These are phyloP conservation scores for Teunomyces cretensis DNA, from an alignment of 805 yeast species.

Conservation along the genomic window DNA sequence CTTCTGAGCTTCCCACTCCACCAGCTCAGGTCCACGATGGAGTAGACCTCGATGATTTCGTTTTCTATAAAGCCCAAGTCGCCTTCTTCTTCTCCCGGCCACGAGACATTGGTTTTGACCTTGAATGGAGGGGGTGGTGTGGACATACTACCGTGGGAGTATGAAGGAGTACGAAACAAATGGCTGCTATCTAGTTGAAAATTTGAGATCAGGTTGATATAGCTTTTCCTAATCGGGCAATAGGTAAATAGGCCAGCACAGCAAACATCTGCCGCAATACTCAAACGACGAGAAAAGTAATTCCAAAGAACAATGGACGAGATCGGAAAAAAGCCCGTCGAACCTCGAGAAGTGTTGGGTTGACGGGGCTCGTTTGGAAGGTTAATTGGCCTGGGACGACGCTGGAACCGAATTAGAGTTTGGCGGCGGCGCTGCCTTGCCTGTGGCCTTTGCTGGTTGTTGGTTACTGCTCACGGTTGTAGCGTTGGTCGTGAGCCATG, in stretches of 20 bases:
- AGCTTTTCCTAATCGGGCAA: constrained; percentile 1
- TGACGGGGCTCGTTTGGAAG: too few species aligned
- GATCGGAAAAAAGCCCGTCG: neutral
- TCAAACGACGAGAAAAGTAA: neutral
- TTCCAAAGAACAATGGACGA: neutral
- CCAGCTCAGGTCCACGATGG: constrained; percentile 85
- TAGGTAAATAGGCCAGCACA: constrained; percentile 2
- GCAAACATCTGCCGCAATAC: neutral
- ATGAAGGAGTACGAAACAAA: neutral
- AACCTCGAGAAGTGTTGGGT: too few species aligned
- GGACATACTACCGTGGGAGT: constrained; percentile 14
- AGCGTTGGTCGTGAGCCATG: too few species aligned
- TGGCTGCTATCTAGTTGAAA: constrained; percentile 1
- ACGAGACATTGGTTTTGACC: constrained; percentile 81
- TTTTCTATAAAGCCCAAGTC: constrained; percentile 95
- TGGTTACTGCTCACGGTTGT: too few species aligned
- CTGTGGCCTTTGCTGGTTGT: neutral
- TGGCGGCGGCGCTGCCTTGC: too few species aligned
- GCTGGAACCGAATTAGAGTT: neutral
- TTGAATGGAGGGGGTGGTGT: constrained; percentile 60
- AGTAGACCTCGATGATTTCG: constrained; percentile 81
- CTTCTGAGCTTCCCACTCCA: constrained; percentile 83
- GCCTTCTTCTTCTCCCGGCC: constrained; percentile 90
- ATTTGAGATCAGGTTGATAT: neutral
- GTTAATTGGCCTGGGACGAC: too few species aligned